Conservation (phyloP, 1,139 yeast species). For the Hemisphaericaspora subhashii region DNA sequence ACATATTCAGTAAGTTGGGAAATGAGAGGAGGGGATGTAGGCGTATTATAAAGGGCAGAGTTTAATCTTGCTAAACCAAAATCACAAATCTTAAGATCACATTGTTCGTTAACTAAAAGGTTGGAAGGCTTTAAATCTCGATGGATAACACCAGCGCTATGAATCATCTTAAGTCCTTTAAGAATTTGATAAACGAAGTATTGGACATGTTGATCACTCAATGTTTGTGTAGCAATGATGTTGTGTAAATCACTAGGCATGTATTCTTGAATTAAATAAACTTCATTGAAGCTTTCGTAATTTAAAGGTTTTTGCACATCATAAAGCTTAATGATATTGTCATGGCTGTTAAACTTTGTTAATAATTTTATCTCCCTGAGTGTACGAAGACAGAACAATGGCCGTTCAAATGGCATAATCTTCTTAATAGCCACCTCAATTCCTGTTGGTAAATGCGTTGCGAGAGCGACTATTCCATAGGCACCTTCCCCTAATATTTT, state of each 20-base stretch:
- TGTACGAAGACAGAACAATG: conserved; percentile 89
- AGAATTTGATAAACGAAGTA: conserved; percentile 89
- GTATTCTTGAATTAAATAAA: conserved; percentile 88
- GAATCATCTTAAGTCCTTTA: conserved; percentile 87
- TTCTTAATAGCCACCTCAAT: conserved; percentile 94
- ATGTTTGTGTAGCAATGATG: conserved; percentile 80
- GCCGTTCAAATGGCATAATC: conserved; percentile 89
- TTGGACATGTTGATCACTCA: conserved; percentile 91
- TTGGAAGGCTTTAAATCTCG: conserved; percentile 93
- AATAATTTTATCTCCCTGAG: conserved; percentile 84
- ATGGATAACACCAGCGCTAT: conserved; percentile 87
- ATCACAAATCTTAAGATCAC: conserved; percentile 93
- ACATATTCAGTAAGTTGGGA: conserved; percentile 88
- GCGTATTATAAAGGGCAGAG: conserved; percentile 30
- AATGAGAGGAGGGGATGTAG: conserved; percentile 33
- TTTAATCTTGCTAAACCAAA: conserved; percentile 80
- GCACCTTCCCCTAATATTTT: conserved; percentile 97
- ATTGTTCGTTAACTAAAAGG: conserved; percentile 80
- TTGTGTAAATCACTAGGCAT: conserved; percentile 96
- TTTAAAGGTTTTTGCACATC: conserved; percentile 87
- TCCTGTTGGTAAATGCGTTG: conserved; percentile 82
- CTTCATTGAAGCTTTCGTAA: conserved; percentile 78
- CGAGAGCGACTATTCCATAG: conserved; percentile 93
- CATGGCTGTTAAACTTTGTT: conserved; percentile 79
- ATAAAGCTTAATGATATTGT: conserved; percentile 84